phyloP scores from a whole-genome alignment of 495 filamentous ascomycete species.

The Penicillium pancosmium region DNA sequence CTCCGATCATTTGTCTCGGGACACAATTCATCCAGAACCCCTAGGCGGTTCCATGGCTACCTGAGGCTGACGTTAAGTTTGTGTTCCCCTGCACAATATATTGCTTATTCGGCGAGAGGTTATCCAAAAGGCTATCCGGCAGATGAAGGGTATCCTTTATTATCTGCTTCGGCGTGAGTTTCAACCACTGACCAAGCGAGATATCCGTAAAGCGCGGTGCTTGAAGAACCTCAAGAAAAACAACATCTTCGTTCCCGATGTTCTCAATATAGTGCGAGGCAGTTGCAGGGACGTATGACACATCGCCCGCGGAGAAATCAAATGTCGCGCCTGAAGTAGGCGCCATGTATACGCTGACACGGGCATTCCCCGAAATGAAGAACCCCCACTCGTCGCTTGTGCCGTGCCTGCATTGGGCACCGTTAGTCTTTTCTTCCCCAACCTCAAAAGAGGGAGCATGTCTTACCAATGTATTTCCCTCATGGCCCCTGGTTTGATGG shows the following conservation, averaged over 20 bases:
- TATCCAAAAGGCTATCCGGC: slow-evolving; percentile 12
- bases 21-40: background rate
- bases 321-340: slow-evolving; percentile 8
- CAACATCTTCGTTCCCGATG: slow-evolving; percentile 10
- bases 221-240: slow-evolving; percentile 11
- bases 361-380: slow-evolving; percentile 9
- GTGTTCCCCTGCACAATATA: slow-evolving; percentile 10
- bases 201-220: slow-evolving; percentile 12
- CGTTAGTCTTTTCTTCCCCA: background rate
- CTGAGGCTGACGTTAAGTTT: background rate
- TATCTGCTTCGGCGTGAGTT: slow-evolving; percentile 12
- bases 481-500: slow-evolving; percentile 14
- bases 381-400: slow-evolving; percentile 15
- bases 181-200: slow-evolving; percentile 13
- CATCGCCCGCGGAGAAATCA: slow-evolving; percentile 12
- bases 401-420: slow-evolving; percentile 1
- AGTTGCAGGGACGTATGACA: slow-evolving; percentile 6
- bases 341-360: slow-evolving; percentile 8
- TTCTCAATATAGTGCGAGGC: slow-evolving; percentile 12
- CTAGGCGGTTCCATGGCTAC: background rate
- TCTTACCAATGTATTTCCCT: slow-evolving; percentile 12
- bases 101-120: slow-evolving; percentile 13
- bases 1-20: background rate
- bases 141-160: slow-evolving; percentile 13
- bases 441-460: background rate